These are phyloP conservation scores for Emydomyces testavorans DNA, from an alignment of 2,329 filamentous ascomycete genomes.

Conservation along the genomic window DNA sequence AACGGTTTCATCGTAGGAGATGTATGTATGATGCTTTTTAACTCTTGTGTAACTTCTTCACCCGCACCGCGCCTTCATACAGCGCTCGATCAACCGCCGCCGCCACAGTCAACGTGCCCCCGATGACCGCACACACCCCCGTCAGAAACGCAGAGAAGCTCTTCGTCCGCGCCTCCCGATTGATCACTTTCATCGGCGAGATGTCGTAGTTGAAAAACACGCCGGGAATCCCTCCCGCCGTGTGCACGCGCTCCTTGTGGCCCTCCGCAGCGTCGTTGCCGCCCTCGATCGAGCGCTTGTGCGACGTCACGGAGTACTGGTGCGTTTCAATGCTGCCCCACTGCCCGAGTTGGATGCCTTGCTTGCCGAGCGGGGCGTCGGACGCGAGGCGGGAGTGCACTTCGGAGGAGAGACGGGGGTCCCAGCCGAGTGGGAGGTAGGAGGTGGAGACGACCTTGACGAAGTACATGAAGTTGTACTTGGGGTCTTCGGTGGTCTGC, in stretches of 20 bases:
- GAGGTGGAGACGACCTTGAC: conserved; percentile 95
- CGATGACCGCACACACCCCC: conserved; percentile 86
- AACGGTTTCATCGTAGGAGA: neutral
- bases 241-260: conserved; percentile 84
- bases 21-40: conserved; percentile 24
- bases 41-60: conserved; percentile 72
- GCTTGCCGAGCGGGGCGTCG: conserved; percentile 53
- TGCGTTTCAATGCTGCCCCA: conserved; percentile 89
- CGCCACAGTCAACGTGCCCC: conserved; percentile 88
- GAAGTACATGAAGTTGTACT: conserved; percentile 98
- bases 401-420: conserved; percentile 43
- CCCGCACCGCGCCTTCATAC: conserved; percentile 72
- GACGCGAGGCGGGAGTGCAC: conserved; percentile 37
- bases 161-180: conserved; percentile 81
- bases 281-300: conserved; percentile 76
- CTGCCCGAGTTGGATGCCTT: conserved; percentile 52
- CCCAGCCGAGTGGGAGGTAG: conserved; percentile 85
- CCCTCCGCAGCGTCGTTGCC: conserved; percentile 77
- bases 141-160: conserved; percentile 86
- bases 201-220: conserved; percentile 99
- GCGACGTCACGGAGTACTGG: conserved; percentile 95
- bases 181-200: conserved; percentile 98
- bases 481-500: conserved; percentile 67
- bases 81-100: conserved; percentile 83
- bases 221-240: conserved; percentile 81